Evolutionary conservation across 495 filamentous ascomycete genomes (phyloP).

Genomic region (Daldinia childiae): DNA sequence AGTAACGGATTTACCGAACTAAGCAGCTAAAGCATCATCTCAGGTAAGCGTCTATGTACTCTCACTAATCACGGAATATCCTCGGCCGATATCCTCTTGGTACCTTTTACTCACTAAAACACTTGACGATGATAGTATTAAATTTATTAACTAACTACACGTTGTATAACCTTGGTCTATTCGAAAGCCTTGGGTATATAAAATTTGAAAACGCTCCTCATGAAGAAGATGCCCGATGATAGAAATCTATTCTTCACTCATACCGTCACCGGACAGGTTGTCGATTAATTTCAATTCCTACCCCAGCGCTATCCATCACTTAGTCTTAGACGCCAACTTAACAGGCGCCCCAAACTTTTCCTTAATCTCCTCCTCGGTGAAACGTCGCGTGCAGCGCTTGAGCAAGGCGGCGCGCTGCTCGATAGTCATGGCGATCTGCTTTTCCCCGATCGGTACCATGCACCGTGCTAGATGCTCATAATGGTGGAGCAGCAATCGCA

Average conservation of each 20-base stretch:
- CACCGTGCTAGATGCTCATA: slow-evolving; percentile 69
- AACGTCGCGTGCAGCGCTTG: slow-evolving; percentile 66
- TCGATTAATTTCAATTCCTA: background rate
- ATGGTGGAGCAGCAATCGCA: slow-evolving; percentile 67
- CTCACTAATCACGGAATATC: background rate
- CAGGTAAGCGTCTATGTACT: background rate
- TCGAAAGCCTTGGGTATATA: slow-evolving; percentile 2
- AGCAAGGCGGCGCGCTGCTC: slow-evolving; percentile 70
- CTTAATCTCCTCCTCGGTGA: slow-evolving; percentile 66
- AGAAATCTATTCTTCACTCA: background rate
- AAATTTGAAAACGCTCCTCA: background rate
- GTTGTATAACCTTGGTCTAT: background rate
- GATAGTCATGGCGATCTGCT: slow-evolving; percentile 67
- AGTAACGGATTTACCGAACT: background rate
- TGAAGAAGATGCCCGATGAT: background rate
- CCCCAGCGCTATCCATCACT: background rate
- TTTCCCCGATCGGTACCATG: slow-evolving; percentile 72
- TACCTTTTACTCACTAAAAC: background rate
- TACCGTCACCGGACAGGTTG: background rate
- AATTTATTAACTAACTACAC: background rate
- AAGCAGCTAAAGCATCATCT: background rate
- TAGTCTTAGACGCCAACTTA: slow-evolving; percentile 11
- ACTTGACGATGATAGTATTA: background rate
- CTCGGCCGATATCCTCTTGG: background rate
- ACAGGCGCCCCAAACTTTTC: slow-evolving; percentile 48